Conservation (phyloP, 1,139 yeast genomes). For the Yamadazyma dushanensis region DNA sequence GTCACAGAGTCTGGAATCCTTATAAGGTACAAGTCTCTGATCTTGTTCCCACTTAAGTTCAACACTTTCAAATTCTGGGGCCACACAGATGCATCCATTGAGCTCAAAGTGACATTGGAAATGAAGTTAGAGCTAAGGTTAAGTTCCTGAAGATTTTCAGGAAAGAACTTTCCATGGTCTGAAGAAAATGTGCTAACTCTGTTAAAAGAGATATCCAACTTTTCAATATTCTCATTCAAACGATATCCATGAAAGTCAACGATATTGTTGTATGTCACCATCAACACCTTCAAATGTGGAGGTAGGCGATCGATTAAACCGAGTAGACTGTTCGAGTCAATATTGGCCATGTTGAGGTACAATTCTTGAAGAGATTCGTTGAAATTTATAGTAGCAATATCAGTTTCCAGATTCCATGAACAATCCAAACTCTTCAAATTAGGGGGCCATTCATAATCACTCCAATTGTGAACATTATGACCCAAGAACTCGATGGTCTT, state of each 20-base stretch:
- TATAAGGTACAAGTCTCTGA: constrained; percentile 11
- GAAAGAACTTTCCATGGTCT: constrained; percentile 11
- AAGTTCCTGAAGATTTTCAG: constrained; percentile 6
- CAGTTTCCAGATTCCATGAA: constrained; percentile 31
- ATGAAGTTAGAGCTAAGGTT: constrained; percentile 9
- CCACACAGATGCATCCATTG: constrained; percentile 7
- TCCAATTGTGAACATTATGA: constrained; percentile 34
- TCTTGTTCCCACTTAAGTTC: constrained; percentile 15
- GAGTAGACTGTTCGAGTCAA: constrained; percentile 13
- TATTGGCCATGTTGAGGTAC: constrained; percentile 33
- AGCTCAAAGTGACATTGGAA: constrained; percentile 2
- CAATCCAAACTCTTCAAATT: constrained; percentile 30
- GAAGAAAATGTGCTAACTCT: constrained; percentile 15
- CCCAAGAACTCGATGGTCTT: constrained; percentile 32
- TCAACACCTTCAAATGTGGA: constrained; percentile 25
- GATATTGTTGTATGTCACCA: constrained; percentile 33
- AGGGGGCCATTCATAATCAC: constrained; percentile 23
- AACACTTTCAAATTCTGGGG: constrained; percentile 8
- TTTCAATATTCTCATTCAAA: constrained; percentile 28
- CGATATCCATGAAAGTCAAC: constrained; percentile 11
- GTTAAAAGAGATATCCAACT: constrained; percentile 24
- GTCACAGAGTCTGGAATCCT: constrained; percentile 12
- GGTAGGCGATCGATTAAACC: constrained; percentile 20
- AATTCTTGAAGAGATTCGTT: constrained; percentile 20
- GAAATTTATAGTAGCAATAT: constrained; percentile 21